A percentile compares a stretch with the other conserved stretches of the same genome.
These are phyloP conservation scores for Cinchona pubescens DNA, from an alignment of 257 asterid genomes.

Conservation along the genomic window DNA sequence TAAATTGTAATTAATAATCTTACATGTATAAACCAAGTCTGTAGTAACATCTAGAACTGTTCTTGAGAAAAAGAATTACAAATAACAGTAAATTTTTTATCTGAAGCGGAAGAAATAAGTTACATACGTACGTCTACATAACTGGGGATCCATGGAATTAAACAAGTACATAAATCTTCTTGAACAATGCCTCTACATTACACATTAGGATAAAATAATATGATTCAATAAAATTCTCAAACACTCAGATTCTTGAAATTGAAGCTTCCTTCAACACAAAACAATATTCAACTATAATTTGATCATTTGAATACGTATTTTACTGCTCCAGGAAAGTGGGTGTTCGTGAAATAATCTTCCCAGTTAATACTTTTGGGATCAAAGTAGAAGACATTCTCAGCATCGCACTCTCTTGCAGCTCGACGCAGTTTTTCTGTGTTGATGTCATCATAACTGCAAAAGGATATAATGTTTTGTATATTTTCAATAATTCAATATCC, in stretches of 20 bases:
- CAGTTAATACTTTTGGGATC: conserved; percentile 67
- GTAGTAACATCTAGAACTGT: no score
- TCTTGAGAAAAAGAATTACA: no score
- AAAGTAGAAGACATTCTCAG: conserved; percentile 51
- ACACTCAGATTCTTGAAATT: not conserved
- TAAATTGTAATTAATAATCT: no score
- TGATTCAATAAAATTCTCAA: not conserved
- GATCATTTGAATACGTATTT: conserved; percentile 61
- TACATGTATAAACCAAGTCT: no score
- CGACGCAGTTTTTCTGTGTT: conserved; percentile 60
- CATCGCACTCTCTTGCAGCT: conserved; percentile 36
- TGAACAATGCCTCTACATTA: not conserved
- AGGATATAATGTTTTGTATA: not conserved
- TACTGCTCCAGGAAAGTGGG: conserved; percentile 73
- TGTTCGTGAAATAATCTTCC: conserved; percentile 71
- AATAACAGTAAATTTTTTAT: no score
- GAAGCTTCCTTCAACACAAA: conserved; percentile 1
- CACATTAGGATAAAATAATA: not conserved
- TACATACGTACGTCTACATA: not conserved
- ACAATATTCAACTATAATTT: not conserved
- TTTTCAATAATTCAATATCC: not conserved
- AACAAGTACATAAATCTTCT: not conserved
- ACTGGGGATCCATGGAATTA: not conserved
- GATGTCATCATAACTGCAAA: conserved; percentile 72
- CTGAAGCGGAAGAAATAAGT: not conserved